Base-by-base conservation (phyloP, 2,329 filamentous ascomycete species). In the Diplocarpon mali region DNA sequence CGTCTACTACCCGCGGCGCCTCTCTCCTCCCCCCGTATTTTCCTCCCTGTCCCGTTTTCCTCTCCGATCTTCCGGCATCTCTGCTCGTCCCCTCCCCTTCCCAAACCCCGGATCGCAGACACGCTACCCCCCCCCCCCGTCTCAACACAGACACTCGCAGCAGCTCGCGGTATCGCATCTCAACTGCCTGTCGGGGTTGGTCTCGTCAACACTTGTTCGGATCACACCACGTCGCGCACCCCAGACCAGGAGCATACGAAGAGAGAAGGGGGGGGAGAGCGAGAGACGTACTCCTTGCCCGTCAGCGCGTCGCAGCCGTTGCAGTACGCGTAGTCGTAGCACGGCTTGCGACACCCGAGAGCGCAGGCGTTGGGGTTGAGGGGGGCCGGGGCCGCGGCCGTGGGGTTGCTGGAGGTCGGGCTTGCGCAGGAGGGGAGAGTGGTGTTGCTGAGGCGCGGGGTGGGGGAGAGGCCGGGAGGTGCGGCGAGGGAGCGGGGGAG, bases 261-360 rank as follows among this genome's bases (percentile, higher is more conserved):
- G 16, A 27, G 30, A 32, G 30, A 29, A 13, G 15, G 35, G 11
- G 15, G 13, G 13, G 28, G 30, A 11, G 17, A n/a, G 27, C 13
- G 4, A 5, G n/a, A 35, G 13, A 43, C 35, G 20, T 16, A 43
- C 41, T 17, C 34, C 9, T 20, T 31, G 2, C 41, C 41, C 11
- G 14, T 38, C 35, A 43, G 16, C 2, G 6, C 4, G 31, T 43
- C 35, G 17, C 41, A 43, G 15, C 34, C 31, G 13, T 17, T 30
- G 10, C 41, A 43, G n/a, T 43, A 43, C 3, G 3, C 35, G 5
- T 30, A 30, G 16, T 38, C 17, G 35, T 36, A 43, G 20, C 35
- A 38, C 9, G 41, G 41, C 11, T 14, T 20, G 16, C 41, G 41
- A 37, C 41, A 43, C 35, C 41, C 35, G 35, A 20, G 34, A 16